Evolutionary conservation across 2,329 filamentous ascomycete species (phyloP), one percentile per base, ranked within the genome.

Genomic region (Calonectria henricotiae): DNA sequence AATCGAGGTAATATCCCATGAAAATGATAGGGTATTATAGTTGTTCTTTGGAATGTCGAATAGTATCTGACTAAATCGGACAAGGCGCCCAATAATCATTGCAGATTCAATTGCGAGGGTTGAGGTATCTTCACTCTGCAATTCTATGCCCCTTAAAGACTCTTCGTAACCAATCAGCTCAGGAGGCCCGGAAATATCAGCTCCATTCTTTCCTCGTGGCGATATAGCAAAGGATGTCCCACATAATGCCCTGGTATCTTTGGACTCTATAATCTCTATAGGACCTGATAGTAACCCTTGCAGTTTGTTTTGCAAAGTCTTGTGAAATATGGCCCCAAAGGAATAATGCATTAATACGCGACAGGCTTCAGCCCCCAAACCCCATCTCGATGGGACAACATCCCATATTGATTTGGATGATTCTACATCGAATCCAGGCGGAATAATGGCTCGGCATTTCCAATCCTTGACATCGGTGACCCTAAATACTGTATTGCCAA

Each of bases 311-410:
- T 41, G 27, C 1, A 65, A 12, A 6, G 44, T 25, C 35, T n/a
- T 20, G 4, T 32, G 30, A 30, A 65, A 54, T 5, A 55, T 35
- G 15, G n/a, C 17, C 7, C 62, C 62, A 44, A 65, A 25, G 15
- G 46, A 23, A 13, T n/a, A 17, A 17, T 65, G n/a, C 3, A 65
- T 30, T 6, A 32, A 41, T 13, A 65, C 32, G 13, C 32, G 8
- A n/a, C 54, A 51, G 32, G 2, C 15, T n/a, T 23, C 1, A 11
- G 32, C 7, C 23, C 46, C 47, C 11, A 55, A n/a, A 27, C 62
- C 27, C 62, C 62, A 65, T 58, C 47, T 54, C 32, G 47, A 65
- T n/a, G 62, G 32, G 6, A 65, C 32, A 27, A 65, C 47, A 20
- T 65, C 46, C n/a, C 6, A 54, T 7, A 23, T 11, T 30, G 17